Conservation (phyloP, 257 asterid genomes). For the Primulina tabacum region DNA sequence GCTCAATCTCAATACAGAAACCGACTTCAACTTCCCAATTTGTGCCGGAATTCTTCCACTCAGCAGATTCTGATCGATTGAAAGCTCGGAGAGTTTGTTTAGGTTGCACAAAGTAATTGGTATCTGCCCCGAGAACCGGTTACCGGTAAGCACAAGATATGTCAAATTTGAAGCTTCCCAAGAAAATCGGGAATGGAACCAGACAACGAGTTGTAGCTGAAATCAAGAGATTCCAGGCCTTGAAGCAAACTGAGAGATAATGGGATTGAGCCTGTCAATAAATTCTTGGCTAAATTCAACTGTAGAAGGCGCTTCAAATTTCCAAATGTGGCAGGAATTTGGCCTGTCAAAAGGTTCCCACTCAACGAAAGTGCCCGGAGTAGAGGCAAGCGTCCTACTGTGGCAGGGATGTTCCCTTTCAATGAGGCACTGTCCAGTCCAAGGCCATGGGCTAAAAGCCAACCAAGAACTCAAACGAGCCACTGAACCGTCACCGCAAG, state of each 20-base stretch:
- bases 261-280: slow-evolving; percentile 55
- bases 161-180: slow-evolving; percentile 53
- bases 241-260: slow-evolving; percentile 30
- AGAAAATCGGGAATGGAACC: slow-evolving; percentile 61
- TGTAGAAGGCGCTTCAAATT: slow-evolving; percentile 49
- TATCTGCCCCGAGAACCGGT: slow-evolving; percentile 61
- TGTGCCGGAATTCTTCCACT: slow-evolving; percentile 61
- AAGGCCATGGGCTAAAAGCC: fast-evolving
- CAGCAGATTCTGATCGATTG: slow-evolving; percentile 67
- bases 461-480: no score
- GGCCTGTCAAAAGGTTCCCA: slow-evolving; percentile 62
- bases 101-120: slow-evolving; percentile 52
- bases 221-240: slow-evolving; percentile 58
- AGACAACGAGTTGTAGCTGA: slow-evolving; percentile 58
- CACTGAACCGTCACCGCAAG: fast-evolving
- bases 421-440: slow-evolving; percentile 5
- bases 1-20: slow-evolving; percentile 55
- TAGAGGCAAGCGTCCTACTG: slow-evolving; percentile 42
- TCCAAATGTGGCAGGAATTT: slow-evolving; percentile 60
- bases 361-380: slow-evolving; percentile 56
- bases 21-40: slow-evolving; percentile 60
- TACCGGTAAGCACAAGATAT: slow-evolving; percentile 59
- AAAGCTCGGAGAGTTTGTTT: slow-evolving; percentile 54
- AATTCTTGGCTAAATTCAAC: slow-evolving; percentile 51
- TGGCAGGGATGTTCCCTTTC: slow-evolving; percentile 57